Evolutionary conservation across 768 basidiomycete genomes (phyloP).

Genomic region (Asterophora lycoperdoides): DNA sequence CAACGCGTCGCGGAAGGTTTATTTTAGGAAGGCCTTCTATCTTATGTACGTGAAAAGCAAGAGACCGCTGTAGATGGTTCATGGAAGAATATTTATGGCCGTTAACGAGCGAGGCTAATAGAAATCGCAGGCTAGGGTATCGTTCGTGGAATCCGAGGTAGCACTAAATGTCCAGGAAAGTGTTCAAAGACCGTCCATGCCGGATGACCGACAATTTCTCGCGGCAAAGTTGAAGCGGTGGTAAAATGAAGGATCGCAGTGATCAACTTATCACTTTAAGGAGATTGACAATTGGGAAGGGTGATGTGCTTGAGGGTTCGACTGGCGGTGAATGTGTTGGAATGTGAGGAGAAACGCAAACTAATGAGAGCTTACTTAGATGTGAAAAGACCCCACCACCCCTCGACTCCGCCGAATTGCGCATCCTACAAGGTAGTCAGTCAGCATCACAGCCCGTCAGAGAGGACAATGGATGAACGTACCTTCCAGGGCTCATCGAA

Average conservation of each 20-base stretch:
- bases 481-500: constrained; percentile 85
- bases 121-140: not conserved
- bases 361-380: constrained; percentile 27
- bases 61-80: no score
- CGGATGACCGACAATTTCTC: no score
- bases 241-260: not conserved
- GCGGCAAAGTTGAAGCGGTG: not conserved
- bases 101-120: not conserved
- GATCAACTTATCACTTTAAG: constrained; percentile 20
- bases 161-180: not conserved
- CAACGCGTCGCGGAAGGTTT: no score
- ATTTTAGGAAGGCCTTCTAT: no score
- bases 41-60: no score
- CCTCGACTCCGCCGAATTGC: constrained; percentile 77
- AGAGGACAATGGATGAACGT: constrained; percentile 16
- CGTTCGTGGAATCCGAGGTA: not conserved
- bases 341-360: no score
- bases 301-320: constrained; percentile 68
- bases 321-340: constrained; percentile 29
- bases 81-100: not conserved
- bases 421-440: constrained; percentile 34
- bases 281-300: constrained; percentile 54
- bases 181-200: not conserved
- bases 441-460: constrained; percentile 1
- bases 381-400: constrained; percentile 48